A percentile compares a stretch with the other conserved stretches of the same genome.
Conservation (phyloP, 495 filamentous ascomycete species). For the Xylaria castorea region DNA sequence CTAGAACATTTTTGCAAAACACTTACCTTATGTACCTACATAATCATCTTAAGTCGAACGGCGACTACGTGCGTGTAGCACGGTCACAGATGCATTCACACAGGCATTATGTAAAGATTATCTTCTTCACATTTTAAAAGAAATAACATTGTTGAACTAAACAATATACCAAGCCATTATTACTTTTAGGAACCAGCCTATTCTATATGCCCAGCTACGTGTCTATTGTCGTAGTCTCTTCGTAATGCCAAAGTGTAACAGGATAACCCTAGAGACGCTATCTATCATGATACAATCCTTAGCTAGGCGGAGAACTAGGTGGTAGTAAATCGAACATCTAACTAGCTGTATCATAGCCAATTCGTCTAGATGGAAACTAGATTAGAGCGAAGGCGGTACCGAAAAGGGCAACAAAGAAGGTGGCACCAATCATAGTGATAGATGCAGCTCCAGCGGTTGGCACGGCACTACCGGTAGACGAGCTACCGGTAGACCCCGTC, state of each 20-base stretch:
- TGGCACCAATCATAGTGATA: slow-evolving; percentile 23
- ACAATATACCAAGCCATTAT: slow-evolving; percentile 14
- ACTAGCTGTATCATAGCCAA: neutral
- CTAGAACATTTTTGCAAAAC: neutral
- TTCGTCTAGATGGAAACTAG: slow-evolving; percentile 21
- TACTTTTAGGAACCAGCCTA: slow-evolving; percentile 21
- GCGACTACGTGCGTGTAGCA: neutral
- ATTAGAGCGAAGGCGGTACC: slow-evolving; percentile 26
- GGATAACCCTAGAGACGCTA: slow-evolving; percentile 4
- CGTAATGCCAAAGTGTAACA: neutral
- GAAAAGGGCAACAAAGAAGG: slow-evolving; percentile 22
- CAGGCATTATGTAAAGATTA: neutral
- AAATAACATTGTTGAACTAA: neutral
- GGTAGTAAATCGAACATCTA: slow-evolving; percentile 12
- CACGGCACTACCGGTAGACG: neutral
- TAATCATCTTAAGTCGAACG: neutral
- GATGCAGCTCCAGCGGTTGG: slow-evolving; percentile 20
- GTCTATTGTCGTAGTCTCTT: slow-evolving; percentile 10
- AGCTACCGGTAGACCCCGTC: slow-evolving; percentile 1
- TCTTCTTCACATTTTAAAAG: neutral
- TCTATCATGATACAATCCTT: slow-evolving; percentile 15
- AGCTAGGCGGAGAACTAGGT: slow-evolving; percentile 14
- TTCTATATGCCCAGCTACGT: slow-evolving; percentile 20
- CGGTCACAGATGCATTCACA: neutral
- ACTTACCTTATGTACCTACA: neutral